These are phyloP conservation scores for Trifolium fragiferum DNA, from an alignment of 306 rosid species.

Conservation along the genomic window DNA sequence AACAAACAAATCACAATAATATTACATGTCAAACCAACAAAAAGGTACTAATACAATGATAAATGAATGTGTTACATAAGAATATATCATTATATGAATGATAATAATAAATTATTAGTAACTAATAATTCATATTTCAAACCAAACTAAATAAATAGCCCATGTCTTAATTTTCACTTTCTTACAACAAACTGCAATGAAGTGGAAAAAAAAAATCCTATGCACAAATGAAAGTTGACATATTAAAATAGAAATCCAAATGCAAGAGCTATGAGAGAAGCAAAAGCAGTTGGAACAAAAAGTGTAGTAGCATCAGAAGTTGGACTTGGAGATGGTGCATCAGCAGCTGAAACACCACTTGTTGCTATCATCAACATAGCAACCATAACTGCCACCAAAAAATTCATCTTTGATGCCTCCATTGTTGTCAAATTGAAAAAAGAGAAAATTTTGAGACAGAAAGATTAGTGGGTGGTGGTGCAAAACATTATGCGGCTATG, in stretches of 20 bases:
- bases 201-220: slow-evolving; percentile 18
- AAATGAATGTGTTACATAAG: slow-evolving; percentile 33
- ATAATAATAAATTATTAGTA: neutral
- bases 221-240: slow-evolving; percentile 37
- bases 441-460: slow-evolving; percentile 20
- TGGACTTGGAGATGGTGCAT: slow-evolving; percentile 63
- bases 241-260: slow-evolving; percentile 45
- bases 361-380: slow-evolving; percentile 43
- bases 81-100: neutral
- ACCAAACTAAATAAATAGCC: too few species aligned
- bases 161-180: neutral
- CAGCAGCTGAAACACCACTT: slow-evolving; percentile 52
- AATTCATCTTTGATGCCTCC: slow-evolving; percentile 50
- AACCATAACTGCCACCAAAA: slow-evolving; percentile 42
- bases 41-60: slow-evolving; percentile 4
- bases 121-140: neutral
- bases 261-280: slow-evolving; percentile 55
- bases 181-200: neutral
- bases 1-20: slow-evolving; percentile 16
- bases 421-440: slow-evolving; percentile 36
- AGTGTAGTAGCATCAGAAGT: slow-evolving; percentile 50
- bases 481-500: neutral
- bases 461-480: slow-evolving; percentile 30
- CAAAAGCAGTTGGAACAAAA: slow-evolving; percentile 47
- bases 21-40: slow-evolving; percentile 23